These are phyloP conservation scores for Ascochyta lentis DNA, from an alignment of 2,329 filamentous ascomycete genomes.

Conservation along the genomic window DNA sequence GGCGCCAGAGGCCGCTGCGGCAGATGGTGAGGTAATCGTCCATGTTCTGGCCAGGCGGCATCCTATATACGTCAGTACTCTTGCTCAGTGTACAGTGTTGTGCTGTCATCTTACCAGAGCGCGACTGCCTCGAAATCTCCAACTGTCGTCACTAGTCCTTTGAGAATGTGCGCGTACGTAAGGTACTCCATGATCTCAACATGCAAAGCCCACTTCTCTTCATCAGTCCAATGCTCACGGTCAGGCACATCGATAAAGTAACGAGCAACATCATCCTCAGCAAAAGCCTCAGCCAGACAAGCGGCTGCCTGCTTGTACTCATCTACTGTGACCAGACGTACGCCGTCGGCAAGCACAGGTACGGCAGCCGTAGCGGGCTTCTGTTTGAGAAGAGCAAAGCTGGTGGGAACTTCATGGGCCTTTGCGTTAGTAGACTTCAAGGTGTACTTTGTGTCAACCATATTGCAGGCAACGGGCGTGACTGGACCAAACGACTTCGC, in stretches of 20 bases:
- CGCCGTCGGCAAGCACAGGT: constrained; percentile 52
- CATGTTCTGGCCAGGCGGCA: constrained; percentile 75
- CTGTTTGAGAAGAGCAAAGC: constrained; percentile 40
- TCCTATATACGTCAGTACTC: constrained; percentile 57
- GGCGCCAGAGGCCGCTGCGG: constrained; percentile 78
- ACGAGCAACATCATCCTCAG: constrained; percentile 72
- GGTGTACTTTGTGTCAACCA: constrained; percentile 48
- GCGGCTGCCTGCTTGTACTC: constrained; percentile 75
- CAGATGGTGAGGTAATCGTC: constrained; percentile 76
- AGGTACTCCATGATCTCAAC: constrained; percentile 79
- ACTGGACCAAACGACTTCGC: constrained; percentile 48
- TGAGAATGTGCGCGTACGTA: constrained; percentile 75
- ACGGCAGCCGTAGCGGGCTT: constrained; percentile 24
- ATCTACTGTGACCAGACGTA: constrained; percentile 68
- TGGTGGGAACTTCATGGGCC: constrained; percentile 40
- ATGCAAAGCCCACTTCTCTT: constrained; percentile 78
- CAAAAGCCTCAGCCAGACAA: constrained; percentile 79
- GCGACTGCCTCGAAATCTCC: constrained; percentile 81
- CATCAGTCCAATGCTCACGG: constrained; percentile 65
- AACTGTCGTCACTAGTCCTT: constrained; percentile 75
- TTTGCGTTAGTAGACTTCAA: constrained; percentile 45
- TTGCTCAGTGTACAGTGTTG: neutral
- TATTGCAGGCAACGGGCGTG: constrained; percentile 37
- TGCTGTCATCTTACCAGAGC: constrained; percentile 69
- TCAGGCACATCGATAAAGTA: constrained; percentile 79